Conservation (phyloP, 2,329 filamentous ascomycete species). For the Venturia asperata region DNA sequence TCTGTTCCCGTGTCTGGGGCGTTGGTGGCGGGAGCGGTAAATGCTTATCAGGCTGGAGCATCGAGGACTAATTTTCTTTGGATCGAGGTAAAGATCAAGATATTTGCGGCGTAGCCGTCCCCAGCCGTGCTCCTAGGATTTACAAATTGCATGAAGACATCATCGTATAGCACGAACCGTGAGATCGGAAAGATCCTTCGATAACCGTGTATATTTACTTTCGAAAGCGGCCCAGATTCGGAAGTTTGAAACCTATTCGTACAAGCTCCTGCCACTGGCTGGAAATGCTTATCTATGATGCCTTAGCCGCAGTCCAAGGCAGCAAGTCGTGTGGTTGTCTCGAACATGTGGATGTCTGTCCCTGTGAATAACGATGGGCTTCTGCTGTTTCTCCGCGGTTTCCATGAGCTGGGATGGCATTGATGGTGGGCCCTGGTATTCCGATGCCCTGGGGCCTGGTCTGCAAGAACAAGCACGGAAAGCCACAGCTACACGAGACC, state of each 20-base stretch:
- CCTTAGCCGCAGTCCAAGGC: background rate
- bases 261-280: background rate
- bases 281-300: slow-evolving; percentile 5
- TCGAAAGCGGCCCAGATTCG: background rate
- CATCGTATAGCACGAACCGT: background rate
- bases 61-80: background rate
- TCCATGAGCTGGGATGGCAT: background rate
- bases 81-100: background rate
- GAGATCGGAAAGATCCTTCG: background rate
- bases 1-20: background rate
- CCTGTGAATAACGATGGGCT: background rate
- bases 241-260: background rate
- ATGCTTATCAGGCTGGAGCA: background rate
- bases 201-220: background rate
- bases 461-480: background rate
- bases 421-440: background rate
- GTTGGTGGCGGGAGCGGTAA: background rate
- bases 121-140: background rate
- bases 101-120: background rate
- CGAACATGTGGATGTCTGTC: background rate
- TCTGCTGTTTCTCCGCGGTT: slow-evolving; percentile 14
- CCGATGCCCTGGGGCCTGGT: background rate
- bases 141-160: background rate
- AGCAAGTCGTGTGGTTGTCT: background rate
- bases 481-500: background rate